Base-by-base conservation (phyloP, 169 alveolate species). In the Eimeria maxima region DNA sequence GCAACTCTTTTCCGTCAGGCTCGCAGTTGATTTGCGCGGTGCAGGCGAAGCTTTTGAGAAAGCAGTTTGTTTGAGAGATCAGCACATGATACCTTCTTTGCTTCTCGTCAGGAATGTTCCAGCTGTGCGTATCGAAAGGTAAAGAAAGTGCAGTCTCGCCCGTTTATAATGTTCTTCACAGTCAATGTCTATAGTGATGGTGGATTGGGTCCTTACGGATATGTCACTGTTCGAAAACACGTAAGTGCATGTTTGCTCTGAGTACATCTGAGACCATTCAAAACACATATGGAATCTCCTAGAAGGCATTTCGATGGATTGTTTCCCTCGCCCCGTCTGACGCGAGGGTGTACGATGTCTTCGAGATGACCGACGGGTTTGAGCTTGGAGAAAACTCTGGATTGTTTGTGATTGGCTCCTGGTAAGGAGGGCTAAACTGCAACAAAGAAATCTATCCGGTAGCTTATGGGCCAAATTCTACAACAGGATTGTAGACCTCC, bases 11-110 rank as follows among this genome's bases (percentile, higher is more conserved):
- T n/a, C 89, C 24, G 10, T 45, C 42, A 78, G 89, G 22, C 89
- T 78, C 20, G 89, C 89, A 45, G 89, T 78, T 69, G 89, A 78
- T 44, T 27, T 78, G 60, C 89, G 89, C 65, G 89, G 44, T 16
- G 89, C 89, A 16, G 89, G 89, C 4, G 89, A 78, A 38, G 89
- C 89, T 44, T 78, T 78, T 45, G 89, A 78, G 65, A 78, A 78
- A 69, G 89, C 89, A 14, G 67, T 45, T 42, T 27, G 89, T 45
- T 78, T 78, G 89, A 44, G 89, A 53, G 89, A 78, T 45, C 69
- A 78, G 44, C 89, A 78, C 14, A 78, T 45, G 65, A 45, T 78
- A n/a, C 89, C 89, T 6, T 78, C 89, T 4, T 45, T 78, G 44
- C 89, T 78, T 13, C 65, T 78, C 33, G 89, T 78, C 69, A 38